Conservation (phyloP, 2,329 filamentous ascomycete genomes). For the Aspergillus tamarii region DNA sequence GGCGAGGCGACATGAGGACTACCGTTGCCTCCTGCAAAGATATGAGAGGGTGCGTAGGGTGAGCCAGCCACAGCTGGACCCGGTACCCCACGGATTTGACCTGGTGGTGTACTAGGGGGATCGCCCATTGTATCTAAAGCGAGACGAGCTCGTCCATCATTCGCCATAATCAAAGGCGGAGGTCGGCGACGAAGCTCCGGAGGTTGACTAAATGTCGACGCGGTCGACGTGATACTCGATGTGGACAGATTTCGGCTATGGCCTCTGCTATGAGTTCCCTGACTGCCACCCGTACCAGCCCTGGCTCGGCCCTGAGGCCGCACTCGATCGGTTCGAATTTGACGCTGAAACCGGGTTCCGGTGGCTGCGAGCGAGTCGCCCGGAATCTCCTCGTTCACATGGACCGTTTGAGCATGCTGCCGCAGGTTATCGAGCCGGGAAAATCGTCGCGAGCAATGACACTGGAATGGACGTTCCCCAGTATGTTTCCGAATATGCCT, state of each 20-base stretch:
- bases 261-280: conserved; percentile 70
- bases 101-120: conserved; percentile 66
- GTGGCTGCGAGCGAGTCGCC: conserved; percentile 90
- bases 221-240: conserved; percentile 79
- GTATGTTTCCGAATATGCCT: conserved; percentile 98
- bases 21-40: conserved; percentile 69
- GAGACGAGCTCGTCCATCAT: conserved; percentile 54
- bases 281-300: conserved; percentile 75
- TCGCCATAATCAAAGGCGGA: conserved; percentile 79
- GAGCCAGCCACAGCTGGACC: conserved; percentile 72
- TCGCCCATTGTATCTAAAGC: conserved; percentile 66
- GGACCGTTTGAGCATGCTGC: conserved; percentile 96
- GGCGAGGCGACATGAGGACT: conserved; percentile 85
- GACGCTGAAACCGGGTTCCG: conserved; percentile 87
- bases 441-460: conserved; percentile 90
- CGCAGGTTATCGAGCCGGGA: conserved; percentile 92
- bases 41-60: conserved; percentile 81
- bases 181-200: conserved; percentile 72
- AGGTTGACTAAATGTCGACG: conserved; percentile 67
- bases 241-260: conserved; percentile 85
- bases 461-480: conserved; percentile 93
- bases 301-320: conserved; percentile 74
- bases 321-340: conserved; percentile 85
- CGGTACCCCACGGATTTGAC: conserved; percentile 66
- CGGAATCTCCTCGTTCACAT: conserved; percentile 96